phyloP scores from a whole-genome alignment of 306 rosid genomes.

The Crotalaria pallida region DNA sequence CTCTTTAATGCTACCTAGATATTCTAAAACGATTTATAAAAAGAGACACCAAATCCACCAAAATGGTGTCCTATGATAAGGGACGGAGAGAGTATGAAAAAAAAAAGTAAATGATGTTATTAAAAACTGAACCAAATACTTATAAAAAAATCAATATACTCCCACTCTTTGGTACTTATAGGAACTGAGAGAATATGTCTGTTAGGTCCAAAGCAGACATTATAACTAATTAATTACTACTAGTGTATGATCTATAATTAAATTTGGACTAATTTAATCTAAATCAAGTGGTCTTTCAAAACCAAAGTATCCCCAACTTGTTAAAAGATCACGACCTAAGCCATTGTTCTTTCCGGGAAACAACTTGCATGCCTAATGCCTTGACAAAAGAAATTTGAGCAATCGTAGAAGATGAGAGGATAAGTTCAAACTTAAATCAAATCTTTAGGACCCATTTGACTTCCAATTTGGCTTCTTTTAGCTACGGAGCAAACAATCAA shows the following conservation, averaged over 20 bases:
- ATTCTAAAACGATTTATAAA: too few relatives aligned
- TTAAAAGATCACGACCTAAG: not conserved
- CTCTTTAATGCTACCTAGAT: too few relatives aligned
- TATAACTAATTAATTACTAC: conserved; percentile 6
- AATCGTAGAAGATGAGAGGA: not conserved
- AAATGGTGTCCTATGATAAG: too few relatives aligned
- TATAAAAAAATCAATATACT: too few relatives aligned
- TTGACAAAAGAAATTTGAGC: not conserved
- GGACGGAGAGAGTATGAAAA: too few relatives aligned
- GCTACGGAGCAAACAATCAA: not conserved
- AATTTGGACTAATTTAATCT: conserved; percentile 6
- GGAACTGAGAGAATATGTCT: too few relatives aligned
- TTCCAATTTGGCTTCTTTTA: conserved; percentile 20
- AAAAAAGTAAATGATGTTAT: too few relatives aligned
- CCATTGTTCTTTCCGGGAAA: conserved; percentile 2
- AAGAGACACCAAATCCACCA: too few relatives aligned
- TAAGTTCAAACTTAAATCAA: conserved; percentile 3
- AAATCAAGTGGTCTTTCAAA: not conserved
- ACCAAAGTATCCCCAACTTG: not conserved
- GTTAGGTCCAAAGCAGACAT: conserved; percentile 9
- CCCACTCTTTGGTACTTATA: too few relatives aligned
- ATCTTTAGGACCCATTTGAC: conserved; percentile 30
- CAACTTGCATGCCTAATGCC: conserved; percentile 2
- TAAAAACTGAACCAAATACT: too few relatives aligned
- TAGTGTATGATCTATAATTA: not conserved